Evolutionary conservation across 345 rosid species (phyloP), one percentile per base, ranked within the genome.

Genomic region (Populus deltoides): DNA sequence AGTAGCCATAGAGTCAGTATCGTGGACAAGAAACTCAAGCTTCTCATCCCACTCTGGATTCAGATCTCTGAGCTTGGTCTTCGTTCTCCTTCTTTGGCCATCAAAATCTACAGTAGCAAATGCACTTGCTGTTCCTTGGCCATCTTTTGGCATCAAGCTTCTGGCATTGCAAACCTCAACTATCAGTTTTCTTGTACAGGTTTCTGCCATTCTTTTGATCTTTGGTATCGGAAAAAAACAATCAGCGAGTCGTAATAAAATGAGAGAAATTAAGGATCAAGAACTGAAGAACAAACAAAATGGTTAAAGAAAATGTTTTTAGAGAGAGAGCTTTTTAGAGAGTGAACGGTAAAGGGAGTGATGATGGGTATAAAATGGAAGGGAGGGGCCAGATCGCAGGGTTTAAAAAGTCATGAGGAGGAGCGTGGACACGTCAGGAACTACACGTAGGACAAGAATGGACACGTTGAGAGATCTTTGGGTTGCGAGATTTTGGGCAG

Each of bases 1-100:
- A 0, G 84, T 31, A 8, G 84, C 78, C 92, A 92, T 86, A 68
- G 97, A 86, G 0, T 89, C 93, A 0, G 35, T 66, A 18, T 91
- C 93, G 74, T 88, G 92, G 24, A 92, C 91, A 10, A 89, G 87
- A 71, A 94, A 94, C 86, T 94, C 95, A 25, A 92, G 84, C 77
- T 76, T 87, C 89, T 94, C 98, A 69, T 94, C 92, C 98, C 98
- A 94, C 51, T 89, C 88, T 0, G 97, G 98, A 80, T 94, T 94
- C 22, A 94, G 88, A 83, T 94, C 98, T 72, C 91, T 72, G 81
- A 85, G 87, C 87, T 88, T 91, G 1, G 98, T 94, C 82, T 88
- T 91, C 16, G 98, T 94, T 25, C 97, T 77, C 66, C 94, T 84
- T 0, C 97, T 80, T 82, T 92, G 98, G 22, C 97, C 97, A 39